Base-by-base conservation (phyloP, 176 grass and related monocot genomes). In the Phoenix dactylifera region DNA sequence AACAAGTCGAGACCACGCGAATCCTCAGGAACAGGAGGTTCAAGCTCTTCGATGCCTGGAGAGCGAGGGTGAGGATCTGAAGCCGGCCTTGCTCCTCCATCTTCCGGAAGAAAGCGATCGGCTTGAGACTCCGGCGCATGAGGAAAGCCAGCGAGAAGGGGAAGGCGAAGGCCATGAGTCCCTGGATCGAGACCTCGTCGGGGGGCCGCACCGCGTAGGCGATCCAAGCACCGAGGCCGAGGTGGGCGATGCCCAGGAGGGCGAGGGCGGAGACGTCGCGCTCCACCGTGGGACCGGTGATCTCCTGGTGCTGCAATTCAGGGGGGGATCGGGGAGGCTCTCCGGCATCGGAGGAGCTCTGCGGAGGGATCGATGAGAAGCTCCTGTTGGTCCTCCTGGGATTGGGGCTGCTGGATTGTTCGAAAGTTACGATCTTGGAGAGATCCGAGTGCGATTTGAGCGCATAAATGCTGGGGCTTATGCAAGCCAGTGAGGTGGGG, bases 91-190 rank as follows among this genome's bases (percentile, higher is more conserved):
- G 77, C 63, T 83, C 87, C 79, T 98, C 93, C 84, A 98, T 92
- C 82, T 85, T 98, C 58, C 85, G 78, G 69, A 92, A 98, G 84
- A 98, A 98, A 44, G 64, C 50, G 60, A 98, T 91, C 57, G 87
- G 79, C 70, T 98, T 98, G 54, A 98, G 70, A 26, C 79, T 57
- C 58, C 67, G 84, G 48, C 84, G 88, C 73, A 98, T 78, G 32
- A 98, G 63, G 51, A 98, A 81, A 7, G 93, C 87, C 35, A 51
- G 55, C 4, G 87, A 65, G 59, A 98, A 92, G 56, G 82, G 84
- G 76, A 98, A 98, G 39, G 79, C 87, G 75, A 92, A 98, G 15
- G 84, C 81, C 4, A 49, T 73, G 19, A 98, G 62, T 1, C 84
- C 87, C 83, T 98, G 87, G 52, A 89, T 23, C 4, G 76, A 17